phyloP scores from a whole-genome alignment of 306 rosid species.

The Bauhinia variegata region DNA sequence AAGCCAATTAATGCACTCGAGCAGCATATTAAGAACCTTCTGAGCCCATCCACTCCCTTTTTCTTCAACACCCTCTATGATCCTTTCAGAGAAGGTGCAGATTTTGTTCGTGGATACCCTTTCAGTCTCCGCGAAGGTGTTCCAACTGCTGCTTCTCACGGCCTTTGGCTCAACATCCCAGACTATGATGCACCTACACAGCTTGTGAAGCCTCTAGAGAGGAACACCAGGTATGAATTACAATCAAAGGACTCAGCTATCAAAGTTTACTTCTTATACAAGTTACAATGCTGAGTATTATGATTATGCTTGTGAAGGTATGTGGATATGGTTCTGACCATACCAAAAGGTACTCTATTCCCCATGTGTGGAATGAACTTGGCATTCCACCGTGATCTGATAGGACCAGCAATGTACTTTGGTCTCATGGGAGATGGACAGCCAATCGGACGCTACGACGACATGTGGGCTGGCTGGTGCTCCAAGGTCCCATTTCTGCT shows the following conservation, averaged over 20 bases:
- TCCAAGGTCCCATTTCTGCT: constrained; percentile 45
- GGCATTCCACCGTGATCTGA: constrained; percentile 87
- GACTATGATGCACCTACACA: constrained; percentile 95
- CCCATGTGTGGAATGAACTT: constrained; percentile 97
- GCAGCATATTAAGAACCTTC: constrained; percentile 53
- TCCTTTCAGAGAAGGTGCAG: constrained; percentile 80
- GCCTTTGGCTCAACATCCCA: constrained; percentile 93
- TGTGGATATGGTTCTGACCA: constrained; percentile 52
- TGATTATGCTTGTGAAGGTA: constrained; percentile 39
- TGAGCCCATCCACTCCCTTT: constrained; percentile 52
- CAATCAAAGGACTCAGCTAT: neutral
- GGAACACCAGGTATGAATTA: constrained; percentile 69
- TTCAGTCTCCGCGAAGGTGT: constrained; percentile 88
- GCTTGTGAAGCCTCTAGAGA: constrained; percentile 86
- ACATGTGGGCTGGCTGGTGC: constrained; percentile 99
- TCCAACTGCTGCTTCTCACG: constrained; percentile 82
- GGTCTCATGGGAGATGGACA: constrained; percentile 98
- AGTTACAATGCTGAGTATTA: constrained; percentile 23
- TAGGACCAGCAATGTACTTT: constrained; percentile 94
- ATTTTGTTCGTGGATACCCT: constrained; percentile 91
- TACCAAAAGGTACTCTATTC: constrained; percentile 52
- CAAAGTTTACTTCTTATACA: neutral
- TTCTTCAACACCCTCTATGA: constrained; percentile 64
- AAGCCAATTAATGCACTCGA: constrained; percentile 46
- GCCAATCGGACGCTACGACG: constrained; percentile 87